A percentile compares a stretch with the other conserved stretches of the same genome.
phyloP scores from a whole-genome alignment of 352 stramenopile genomes.

The Phytophthora multivora region DNA sequence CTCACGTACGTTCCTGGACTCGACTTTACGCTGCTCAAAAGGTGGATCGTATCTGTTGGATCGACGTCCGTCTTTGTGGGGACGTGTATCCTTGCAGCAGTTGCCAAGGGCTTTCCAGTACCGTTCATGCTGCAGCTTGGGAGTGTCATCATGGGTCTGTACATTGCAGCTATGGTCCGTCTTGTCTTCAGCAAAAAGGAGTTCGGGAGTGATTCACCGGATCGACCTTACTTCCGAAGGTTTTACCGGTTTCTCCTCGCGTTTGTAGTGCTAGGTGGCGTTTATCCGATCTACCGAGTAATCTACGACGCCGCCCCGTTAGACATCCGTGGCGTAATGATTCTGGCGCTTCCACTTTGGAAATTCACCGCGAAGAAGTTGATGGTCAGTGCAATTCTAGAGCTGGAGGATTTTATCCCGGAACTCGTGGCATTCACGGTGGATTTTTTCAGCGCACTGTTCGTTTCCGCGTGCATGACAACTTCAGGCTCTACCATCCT shows the following conservation, averaged over 20 bases:
- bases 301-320: conserved; percentile 4
- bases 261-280: conserved; percentile 2
- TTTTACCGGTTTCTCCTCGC: conserved; percentile 17
- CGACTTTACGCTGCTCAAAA: conserved; percentile 8
- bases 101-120: conserved; percentile 5
- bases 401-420: conserved; percentile 7
- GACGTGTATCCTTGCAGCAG: background rate
- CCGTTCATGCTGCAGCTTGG: conserved; percentile 14
- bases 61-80: conserved; percentile 2
- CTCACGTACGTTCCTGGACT: conserved; percentile 11
- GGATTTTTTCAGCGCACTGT: background rate
- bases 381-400: background rate
- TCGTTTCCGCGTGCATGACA: conserved; percentile 24
- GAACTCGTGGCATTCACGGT: background rate
- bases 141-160: background rate
- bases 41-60: conserved; percentile 2
- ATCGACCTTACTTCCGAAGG: background rate
- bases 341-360: conserved; percentile 3
- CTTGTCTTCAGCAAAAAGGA: conserved; percentile 1
- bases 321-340: background rate
- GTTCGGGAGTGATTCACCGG: conserved; percentile 6
- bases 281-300: conserved; percentile 11
- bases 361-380: conserved; percentile 7
- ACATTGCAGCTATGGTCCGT: conserved; percentile 8
- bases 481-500: conserved; percentile 13